Evolutionary conservation across 2,329 filamentous ascomycete genomes (phyloP).

Genomic region (Fusarium oxysporum): DNA sequence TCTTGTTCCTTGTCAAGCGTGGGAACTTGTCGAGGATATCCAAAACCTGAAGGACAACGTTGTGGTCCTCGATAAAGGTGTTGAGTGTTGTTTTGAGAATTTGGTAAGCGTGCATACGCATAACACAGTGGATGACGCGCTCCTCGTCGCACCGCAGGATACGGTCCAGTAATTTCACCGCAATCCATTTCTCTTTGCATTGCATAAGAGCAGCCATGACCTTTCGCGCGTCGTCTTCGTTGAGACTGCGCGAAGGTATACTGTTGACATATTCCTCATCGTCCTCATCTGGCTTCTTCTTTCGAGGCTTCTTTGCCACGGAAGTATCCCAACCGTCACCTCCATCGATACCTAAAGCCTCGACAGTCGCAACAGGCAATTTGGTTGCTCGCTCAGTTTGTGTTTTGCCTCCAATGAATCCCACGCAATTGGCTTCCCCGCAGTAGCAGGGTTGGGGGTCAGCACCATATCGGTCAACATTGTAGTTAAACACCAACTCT

Average conservation of each 20-base stretch:
- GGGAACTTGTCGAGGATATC: conserved; percentile 91
- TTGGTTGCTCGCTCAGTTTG: conserved; percentile 97
- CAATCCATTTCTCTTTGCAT: conserved; percentile 99
- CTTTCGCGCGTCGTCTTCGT: conserved; percentile 87
- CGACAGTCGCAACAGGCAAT: conserved; percentile 86
- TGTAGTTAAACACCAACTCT: conserved; percentile 99
- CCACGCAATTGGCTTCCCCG: conserved; percentile 91
- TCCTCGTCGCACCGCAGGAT: conserved; percentile 91
- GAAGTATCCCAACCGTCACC: conserved; percentile 91
- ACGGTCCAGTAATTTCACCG: conserved; percentile 90
- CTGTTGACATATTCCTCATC: conserved; percentile 97
- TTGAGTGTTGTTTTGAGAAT: conserved; percentile 89
- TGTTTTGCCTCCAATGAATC: conserved; percentile 97
- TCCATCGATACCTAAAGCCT: conserved; percentile 95
- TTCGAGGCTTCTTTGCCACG: conserved; percentile 88
- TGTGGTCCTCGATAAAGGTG: conserved; percentile 88
- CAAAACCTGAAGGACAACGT: conserved; percentile 88
- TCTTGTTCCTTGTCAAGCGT: conserved; percentile 94
- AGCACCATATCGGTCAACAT: conserved; percentile 96
- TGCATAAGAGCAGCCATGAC: conserved; percentile 98
- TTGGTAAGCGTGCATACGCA: conserved; percentile 97
- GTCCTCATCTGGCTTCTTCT: conserved; percentile 91
- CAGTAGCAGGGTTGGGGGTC: conserved; percentile 98
- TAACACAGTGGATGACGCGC: conserved; percentile 85
- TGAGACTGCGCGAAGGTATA: conserved; percentile 80